Evolutionary conservation across 495 filamentous ascomycete species (phyloP).

Genomic region (Cenococcum geophilum): DNA sequence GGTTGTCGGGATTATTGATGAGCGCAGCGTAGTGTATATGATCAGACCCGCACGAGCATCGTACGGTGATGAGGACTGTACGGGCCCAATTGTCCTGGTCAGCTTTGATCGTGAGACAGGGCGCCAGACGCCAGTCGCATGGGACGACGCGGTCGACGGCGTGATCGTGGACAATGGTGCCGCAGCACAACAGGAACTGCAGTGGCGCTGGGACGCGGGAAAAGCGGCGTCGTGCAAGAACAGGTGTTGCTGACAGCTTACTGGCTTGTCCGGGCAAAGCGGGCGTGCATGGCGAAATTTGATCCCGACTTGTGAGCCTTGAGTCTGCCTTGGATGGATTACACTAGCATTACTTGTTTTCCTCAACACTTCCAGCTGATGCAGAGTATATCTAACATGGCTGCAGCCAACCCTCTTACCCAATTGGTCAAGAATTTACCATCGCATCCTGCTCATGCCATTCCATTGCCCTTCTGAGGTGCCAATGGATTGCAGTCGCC

Average conservation of each 20-base stretch:
- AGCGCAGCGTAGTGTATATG: slow-evolving; percentile 25
- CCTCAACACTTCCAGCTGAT: too few relatives aligned
- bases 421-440: too few relatives aligned
- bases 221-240: neutral
- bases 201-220: neutral
- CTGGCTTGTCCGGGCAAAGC: neutral
- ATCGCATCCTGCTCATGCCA: too few relatives aligned
- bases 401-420: too few relatives aligned
- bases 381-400: too few relatives aligned
- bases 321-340: neutral
- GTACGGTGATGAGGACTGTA: slow-evolving; percentile 10
- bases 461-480: too few relatives aligned
- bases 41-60: slow-evolving; percentile 5
- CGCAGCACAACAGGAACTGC: neutral
- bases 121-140: neutral
- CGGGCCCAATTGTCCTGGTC: slow-evolving; percentile 19
- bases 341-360: neutral
- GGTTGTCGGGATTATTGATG: slow-evolving; percentile 22
- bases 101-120: slow-evolving; percentile 17
- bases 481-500: too few relatives aligned
- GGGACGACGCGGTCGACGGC: neutral
- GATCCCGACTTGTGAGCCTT: too few relatives aligned
- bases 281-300: neutral
- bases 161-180: neutral
- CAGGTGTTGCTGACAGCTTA: neutral